A percentile compares a stretch with the other conserved stretches of the same genome.
Conservation (phyloP, 1,284 basidiomycete species). For the Cutaneotrichosporon cyanovorans region DNA sequence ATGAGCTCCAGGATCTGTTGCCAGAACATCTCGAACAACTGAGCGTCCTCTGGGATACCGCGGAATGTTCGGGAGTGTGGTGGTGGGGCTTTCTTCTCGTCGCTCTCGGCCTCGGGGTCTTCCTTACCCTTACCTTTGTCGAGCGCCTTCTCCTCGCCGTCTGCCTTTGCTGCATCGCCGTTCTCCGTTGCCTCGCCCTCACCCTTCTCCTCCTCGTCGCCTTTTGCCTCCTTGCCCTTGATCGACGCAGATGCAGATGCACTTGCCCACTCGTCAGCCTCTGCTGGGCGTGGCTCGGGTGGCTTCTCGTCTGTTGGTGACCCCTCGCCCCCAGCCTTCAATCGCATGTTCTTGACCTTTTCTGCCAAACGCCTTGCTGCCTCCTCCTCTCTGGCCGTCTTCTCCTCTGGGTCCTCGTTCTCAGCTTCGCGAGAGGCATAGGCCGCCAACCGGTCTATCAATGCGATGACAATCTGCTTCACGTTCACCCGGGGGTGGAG, state of each 20-base stretch:
- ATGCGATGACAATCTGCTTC: constrained; percentile 89
- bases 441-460: constrained; percentile 88
- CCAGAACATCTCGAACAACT: constrained; percentile 95
- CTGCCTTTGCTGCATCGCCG: too few species aligned
- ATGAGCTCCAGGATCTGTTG: constrained; percentile 94
- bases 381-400: constrained; percentile 79
- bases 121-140: constrained; percentile 12
- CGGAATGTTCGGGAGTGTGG: constrained; percentile 56
- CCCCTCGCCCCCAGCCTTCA: constrained; percentile 48
- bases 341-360: constrained; percentile 56
- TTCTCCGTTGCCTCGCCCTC: constrained; percentile 11
- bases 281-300: constrained; percentile 29
- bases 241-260: constrained; percentile 9
- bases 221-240: not conserved
- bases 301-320: constrained; percentile 21
- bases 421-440: constrained; percentile 91
- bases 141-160: not conserved
- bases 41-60: constrained; percentile 85
- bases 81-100: constrained; percentile 15
- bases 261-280: constrained; percentile 33
- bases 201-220: not conserved
- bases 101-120: constrained; percentile 8
- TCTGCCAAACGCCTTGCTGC: constrained; percentile 76
- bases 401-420: constrained; percentile 85
- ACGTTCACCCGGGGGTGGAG: constrained; percentile 94